phyloP scores from a whole-genome alignment of 169 alveolate species.

The Perkinsus chesapeaki region DNA sequence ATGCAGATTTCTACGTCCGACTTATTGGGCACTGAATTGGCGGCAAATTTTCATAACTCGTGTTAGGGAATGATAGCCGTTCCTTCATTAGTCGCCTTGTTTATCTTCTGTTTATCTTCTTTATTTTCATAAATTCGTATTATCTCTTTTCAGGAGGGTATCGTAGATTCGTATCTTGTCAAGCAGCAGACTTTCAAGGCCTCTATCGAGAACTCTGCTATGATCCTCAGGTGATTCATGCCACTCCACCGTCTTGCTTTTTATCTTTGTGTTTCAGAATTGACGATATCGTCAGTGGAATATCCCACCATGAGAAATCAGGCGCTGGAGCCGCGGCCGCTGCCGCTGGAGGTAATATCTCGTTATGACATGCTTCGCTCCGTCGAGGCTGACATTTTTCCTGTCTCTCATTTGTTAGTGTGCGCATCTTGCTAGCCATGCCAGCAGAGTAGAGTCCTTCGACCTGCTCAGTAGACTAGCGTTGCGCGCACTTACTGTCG shows the following conservation, averaged over 20 bases:
- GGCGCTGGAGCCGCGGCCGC: slow-evolving; percentile 10
- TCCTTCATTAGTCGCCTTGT: too few species aligned
- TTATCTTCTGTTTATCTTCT: too few species aligned
- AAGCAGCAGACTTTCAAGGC: slow-evolving; percentile 90
- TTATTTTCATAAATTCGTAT: too few species aligned
- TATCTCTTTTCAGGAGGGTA: slow-evolving; percentile 57
- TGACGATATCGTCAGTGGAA: slow-evolving; percentile 91
- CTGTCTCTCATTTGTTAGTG: background rate
- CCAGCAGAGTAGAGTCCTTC: slow-evolving; percentile 2
- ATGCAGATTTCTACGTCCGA: too few species aligned
- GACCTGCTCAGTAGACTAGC: background rate
- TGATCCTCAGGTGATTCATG: background rate
- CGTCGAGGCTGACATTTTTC: background rate
- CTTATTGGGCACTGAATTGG: too few species aligned
- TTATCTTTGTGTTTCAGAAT: slow-evolving; percentile 61
- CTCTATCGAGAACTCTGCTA: slow-evolving; percentile 73
- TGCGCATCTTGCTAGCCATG: background rate
- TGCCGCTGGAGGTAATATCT: slow-evolving; percentile 13
- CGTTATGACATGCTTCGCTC: too few species aligned
- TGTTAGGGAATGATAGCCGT: too few species aligned
- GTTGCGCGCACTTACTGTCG: background rate
- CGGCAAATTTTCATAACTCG: too few species aligned
- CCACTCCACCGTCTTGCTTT: background rate
- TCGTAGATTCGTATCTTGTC: slow-evolving; percentile 89
- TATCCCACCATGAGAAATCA: slow-evolving; percentile 51